Evolutionary conservation across 345 rosid species (phyloP).

Genomic region (Murraya paniculata): DNA sequence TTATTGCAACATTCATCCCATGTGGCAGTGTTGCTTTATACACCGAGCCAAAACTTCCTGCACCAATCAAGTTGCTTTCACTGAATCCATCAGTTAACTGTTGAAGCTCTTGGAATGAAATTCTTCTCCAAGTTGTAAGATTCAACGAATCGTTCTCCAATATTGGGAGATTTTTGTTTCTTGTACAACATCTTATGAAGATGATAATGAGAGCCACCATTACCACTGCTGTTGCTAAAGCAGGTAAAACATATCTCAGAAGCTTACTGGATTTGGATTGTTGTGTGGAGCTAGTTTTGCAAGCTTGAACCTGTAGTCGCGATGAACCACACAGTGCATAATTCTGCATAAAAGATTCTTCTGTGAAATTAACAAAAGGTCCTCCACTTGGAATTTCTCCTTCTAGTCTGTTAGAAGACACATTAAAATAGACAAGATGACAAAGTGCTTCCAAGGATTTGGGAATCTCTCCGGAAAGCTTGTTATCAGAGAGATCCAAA

Average conservation of each 20-base stretch:
- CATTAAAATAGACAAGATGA: not conserved
- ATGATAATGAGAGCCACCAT: not conserved
- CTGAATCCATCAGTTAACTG: not conserved
- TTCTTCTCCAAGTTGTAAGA: not conserved
- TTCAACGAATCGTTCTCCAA: not conserved
- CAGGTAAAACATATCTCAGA: not conserved
- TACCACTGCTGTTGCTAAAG: not conserved
- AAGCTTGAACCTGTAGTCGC: not conserved
- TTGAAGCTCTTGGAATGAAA: not conserved
- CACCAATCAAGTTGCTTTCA: not conserved
- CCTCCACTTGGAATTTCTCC: not conserved
- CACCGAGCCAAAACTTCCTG: constrained; percentile 2
- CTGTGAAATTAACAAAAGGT: not conserved
- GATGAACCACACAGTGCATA: constrained; percentile 7
- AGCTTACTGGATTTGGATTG: not conserved
- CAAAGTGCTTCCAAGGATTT: not conserved
- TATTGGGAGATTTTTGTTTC: not conserved
- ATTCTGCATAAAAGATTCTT: not conserved
- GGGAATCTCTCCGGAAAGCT: not conserved
- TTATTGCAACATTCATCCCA: not conserved
- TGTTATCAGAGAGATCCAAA: constrained; percentile 12
- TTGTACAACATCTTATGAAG: not conserved
- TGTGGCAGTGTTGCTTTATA: not conserved
- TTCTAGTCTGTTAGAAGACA: not conserved
- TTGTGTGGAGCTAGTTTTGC: not conserved